A percentile compares a stretch with the other conserved stretches of the same genome.
Evolutionary conservation across 192 early-diverging fungal genomes (phyloP).

Genomic region (Backusella australiensis): DNA sequence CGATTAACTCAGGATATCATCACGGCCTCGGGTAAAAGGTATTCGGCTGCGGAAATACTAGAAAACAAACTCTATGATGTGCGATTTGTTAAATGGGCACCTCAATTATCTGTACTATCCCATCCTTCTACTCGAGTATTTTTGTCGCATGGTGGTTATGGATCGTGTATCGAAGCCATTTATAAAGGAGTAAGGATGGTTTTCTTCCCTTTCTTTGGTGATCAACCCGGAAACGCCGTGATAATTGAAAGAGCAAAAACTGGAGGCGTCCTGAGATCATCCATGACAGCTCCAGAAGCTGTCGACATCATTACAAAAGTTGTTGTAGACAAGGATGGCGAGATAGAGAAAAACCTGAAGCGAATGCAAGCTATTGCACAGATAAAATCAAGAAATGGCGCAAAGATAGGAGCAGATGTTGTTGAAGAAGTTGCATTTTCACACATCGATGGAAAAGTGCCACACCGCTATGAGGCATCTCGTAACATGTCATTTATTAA

Average conservation of each 20-base stretch:
- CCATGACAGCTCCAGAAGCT: background rate
- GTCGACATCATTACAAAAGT: background rate
- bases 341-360: background rate
- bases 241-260: background rate
- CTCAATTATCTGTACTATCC: background rate
- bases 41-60: background rate
- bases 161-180: background rate
- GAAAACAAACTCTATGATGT: background rate
- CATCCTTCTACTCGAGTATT: constrained; percentile 9
- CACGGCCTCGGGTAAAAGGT: background rate
- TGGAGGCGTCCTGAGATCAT: background rate
- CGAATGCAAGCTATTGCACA: constrained; percentile 13
- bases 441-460: background rate
- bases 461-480: constrained; percentile 5
- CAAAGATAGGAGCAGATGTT: constrained; percentile 2
- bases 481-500: background rate
- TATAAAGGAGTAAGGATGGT: constrained; percentile 22
- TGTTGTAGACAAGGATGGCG: background rate
- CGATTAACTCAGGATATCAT: background rate
- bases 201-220: constrained; percentile 21
- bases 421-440: background rate
- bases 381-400: background rate
- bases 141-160: constrained; percentile 17
- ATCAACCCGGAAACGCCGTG: constrained; percentile 6
- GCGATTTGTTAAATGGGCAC: background rate